A percentile compares a stretch with the other conserved stretches of the same genome.
phyloP scores from a whole-genome alignment of 495 filamentous ascomycete species.

The Hypoxylon subgilvum region DNA sequence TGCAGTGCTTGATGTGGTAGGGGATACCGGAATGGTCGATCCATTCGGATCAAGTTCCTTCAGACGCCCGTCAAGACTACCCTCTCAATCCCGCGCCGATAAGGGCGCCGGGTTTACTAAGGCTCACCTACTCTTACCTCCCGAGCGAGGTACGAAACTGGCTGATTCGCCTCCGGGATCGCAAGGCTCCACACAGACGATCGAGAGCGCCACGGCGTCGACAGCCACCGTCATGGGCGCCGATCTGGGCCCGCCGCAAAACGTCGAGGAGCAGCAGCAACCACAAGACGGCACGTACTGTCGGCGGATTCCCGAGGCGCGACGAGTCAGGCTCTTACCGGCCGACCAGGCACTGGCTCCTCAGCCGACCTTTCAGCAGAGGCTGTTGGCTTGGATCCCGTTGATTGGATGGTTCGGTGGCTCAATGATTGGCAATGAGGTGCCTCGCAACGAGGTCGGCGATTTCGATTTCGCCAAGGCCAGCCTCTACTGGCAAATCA shows the following conservation, averaged over 20 bases:
- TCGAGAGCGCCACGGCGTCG: constrained; percentile 59
- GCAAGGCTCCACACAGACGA: constrained; percentile 53
- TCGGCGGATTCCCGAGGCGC: constrained; percentile 53
- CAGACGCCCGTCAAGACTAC: constrained; percentile 7
- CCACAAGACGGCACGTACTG: constrained; percentile 42
- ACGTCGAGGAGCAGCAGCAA: constrained; percentile 24
- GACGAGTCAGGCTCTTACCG: constrained; percentile 55
- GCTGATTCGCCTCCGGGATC: constrained; percentile 46
- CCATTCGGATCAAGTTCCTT: constrained; percentile 20
- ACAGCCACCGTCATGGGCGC: constrained; percentile 66
- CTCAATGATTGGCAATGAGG: constrained; percentile 78
- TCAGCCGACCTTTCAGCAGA: constrained; percentile 64
- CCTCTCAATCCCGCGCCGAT: constrained; percentile 25
- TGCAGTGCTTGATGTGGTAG: constrained; percentile 57
- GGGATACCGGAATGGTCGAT: constrained; percentile 39
- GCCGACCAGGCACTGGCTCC: constrained; percentile 71
- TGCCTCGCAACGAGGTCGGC: constrained; percentile 78
- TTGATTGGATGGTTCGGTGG: constrained; percentile 73
- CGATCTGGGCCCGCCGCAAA: constrained; percentile 21
- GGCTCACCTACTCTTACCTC: not conserved
- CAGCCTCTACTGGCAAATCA: constrained; percentile 75
- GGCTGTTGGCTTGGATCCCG: constrained; percentile 65
- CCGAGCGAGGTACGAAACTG: not conserved
- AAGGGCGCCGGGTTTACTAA: constrained; percentile 4
- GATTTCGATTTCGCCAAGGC: constrained; percentile 78